Evolutionary conservation across 495 filamentous ascomycete species (phyloP), one percentile per base, ranked within the genome.

Genomic region (Beverwykella pulmonaria): DNA sequence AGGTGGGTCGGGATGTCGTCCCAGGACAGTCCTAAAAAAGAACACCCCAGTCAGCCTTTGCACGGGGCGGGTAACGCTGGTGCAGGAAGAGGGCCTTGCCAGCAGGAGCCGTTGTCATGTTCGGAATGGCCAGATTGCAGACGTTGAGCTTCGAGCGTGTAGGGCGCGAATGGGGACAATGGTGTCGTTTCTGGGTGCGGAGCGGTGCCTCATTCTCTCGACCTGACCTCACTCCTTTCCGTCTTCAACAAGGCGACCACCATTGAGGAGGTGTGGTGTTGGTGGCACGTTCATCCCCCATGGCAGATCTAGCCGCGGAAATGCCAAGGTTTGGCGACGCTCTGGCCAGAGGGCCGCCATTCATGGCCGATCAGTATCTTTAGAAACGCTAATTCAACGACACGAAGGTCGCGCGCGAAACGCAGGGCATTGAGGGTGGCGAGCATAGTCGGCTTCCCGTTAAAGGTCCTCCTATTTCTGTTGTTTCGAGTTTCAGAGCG

Each of bases 1-100:
- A 76, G 32, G 30, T 65, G 48, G 55, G 73, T 72, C 10, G 77
- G 74, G 32, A 78, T 52, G 30, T 71, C 61, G 17, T 61, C 23
- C 70, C 70, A 74, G 22, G 65, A 58, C 2, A 53, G 48, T 55
- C 53, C 71, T 67, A 59, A 26, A 19, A 34, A 23, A 8, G 26
- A 44, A 30, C 41, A 39, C 36, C 25, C 44, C 50, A 50, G 52
- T 63, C 26, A 63, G 49, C 30, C 14, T 22, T 9, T n/a, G 14
- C 10, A 53, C 14, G 27, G 57, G 41, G 26, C 8, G 3, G 14
- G 5, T 2, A 19, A 19, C 12, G 32, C 17, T 50, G 36, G 10
- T 30, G 48, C 48, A 27, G 26, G 55, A 29, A 34, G 32, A 17
- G 46, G 47, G 47, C 12, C 48, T 27, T 50, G 48, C 48, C 48